Evolutionary conservation across 306 rosid species (phyloP).

Genomic region (Malus orientalis): DNA sequence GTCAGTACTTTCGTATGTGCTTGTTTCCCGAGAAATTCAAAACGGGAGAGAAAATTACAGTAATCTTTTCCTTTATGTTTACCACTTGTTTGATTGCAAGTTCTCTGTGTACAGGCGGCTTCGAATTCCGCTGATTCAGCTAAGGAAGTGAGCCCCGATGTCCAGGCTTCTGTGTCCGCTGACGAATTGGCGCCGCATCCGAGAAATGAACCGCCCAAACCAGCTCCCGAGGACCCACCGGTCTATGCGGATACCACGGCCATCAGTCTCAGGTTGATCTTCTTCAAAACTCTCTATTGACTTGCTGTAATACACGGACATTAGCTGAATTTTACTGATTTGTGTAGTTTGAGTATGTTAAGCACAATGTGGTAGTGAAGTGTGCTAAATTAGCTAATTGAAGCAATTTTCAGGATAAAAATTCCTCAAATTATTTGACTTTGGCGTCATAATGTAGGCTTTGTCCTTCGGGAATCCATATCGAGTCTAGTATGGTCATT

Average conservation of each 20-base stretch:
- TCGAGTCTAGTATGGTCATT: background rate
- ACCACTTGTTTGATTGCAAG: background rate
- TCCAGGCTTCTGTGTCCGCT: slow-evolving; percentile 25
- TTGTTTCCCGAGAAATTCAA: slow-evolving; percentile 3
- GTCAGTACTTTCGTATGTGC: background rate
- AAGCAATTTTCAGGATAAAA: background rate
- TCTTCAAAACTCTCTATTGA: background rate
- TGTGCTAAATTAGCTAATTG: background rate
- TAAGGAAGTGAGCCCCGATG: slow-evolving; percentile 41
- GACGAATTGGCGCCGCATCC: slow-evolving; percentile 38
- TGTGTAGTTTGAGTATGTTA: background rate
- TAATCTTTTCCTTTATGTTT: background rate
- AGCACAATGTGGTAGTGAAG: background rate
- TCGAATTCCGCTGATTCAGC: slow-evolving; percentile 38
- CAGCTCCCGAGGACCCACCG: slow-evolving; percentile 38
- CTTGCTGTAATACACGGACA: background rate
- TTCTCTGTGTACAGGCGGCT: slow-evolving; percentile 34
- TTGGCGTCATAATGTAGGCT: background rate
- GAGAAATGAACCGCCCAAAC: slow-evolving; percentile 39
- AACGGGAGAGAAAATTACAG: background rate
- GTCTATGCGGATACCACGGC: slow-evolving; percentile 37
- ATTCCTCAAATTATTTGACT: background rate
- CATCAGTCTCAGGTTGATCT: slow-evolving; percentile 52
- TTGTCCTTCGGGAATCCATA: background rate
- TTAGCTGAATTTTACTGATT: background rate